These are phyloP conservation scores for Notholithocarpus densiflorus DNA, from an alignment of 306 rosid genomes.

Conservation along the genomic window DNA sequence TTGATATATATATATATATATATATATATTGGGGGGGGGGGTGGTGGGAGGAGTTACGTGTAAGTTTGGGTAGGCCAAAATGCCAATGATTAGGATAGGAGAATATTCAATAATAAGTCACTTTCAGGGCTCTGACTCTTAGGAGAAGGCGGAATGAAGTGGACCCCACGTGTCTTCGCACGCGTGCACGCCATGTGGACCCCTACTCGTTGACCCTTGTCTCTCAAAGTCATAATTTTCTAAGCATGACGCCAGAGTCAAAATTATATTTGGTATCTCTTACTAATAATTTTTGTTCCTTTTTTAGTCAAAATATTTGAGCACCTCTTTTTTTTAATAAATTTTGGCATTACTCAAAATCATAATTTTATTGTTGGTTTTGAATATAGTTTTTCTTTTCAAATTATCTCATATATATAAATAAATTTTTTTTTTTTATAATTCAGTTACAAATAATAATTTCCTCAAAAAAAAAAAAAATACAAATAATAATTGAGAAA, in stretches of 20 bases:
- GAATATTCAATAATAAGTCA: slow-evolving; percentile 40
- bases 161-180: slow-evolving; percentile 60
- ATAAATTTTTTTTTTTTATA: too few species aligned
- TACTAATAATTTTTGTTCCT: neutral
- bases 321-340: too few species aligned
- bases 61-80: slow-evolving; percentile 13
- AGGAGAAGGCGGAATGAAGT: slow-evolving; percentile 24
- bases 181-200: slow-evolving; percentile 88
- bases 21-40: too few species aligned
- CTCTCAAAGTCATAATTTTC: slow-evolving; percentile 9
- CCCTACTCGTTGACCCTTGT: slow-evolving; percentile 57
- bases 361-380: too few species aligned
- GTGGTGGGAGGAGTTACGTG: too few species aligned
- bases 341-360: too few species aligned
- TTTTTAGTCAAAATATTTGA: neutral
- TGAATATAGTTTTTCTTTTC: too few species aligned
- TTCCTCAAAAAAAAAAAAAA: too few species aligned
- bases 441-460: too few species aligned
- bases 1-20: too few species aligned
- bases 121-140: slow-evolving; percentile 89
- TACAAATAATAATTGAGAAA: too few species aligned
- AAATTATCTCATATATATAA: too few species aligned
- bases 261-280: neutral
- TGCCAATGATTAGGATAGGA: slow-evolving; percentile 28
- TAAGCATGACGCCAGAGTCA: neutral